Evolutionary conservation across 176 grass and related monocot species (phyloP).

Genomic region (Raddia distichophylla): DNA sequence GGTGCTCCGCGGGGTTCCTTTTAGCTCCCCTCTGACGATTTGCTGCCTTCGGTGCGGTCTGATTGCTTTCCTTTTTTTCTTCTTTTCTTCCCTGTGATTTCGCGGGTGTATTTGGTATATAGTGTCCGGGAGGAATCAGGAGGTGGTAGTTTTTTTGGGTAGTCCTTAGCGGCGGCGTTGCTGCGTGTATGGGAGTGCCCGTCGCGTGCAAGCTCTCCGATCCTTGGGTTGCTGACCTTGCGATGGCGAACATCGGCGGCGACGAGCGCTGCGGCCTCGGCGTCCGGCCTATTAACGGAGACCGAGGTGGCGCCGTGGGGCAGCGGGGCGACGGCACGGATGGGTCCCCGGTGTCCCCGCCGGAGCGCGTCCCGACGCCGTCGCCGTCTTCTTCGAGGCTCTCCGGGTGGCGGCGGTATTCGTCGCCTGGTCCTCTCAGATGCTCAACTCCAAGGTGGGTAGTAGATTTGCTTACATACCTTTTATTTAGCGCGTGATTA

Average conservation of each 20-base stretch:
- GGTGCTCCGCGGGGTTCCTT: conserved; percentile 47
- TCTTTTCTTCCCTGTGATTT: conserved; percentile 22
- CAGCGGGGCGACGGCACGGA: conserved; percentile 16
- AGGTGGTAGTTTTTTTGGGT: conserved; percentile 37
- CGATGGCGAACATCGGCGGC: conserved; percentile 36
- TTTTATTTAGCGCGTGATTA: not conserved
- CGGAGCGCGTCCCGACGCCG: conserved; percentile 39
- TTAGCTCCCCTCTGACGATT: conserved; percentile 55
- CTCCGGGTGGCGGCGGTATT: conserved; percentile 42
- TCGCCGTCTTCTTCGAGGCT: conserved; percentile 39
- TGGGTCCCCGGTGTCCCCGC: conserved; percentile 35
- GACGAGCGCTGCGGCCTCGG: conserved; percentile 46
- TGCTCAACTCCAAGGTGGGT: conserved; percentile 51
- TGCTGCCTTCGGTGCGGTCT: not conserved
- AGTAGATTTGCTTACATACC: conserved; percentile 22
- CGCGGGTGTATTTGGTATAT: conserved; percentile 24
- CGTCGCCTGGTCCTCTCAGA: conserved; percentile 47
- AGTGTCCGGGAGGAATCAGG: conserved; percentile 42
- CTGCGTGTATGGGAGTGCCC: conserved; percentile 72
- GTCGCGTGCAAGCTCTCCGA: conserved; percentile 59
- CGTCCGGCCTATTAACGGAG: conserved; percentile 58
- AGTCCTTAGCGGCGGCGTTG: conserved; percentile 39
- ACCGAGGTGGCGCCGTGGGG: conserved; percentile 41
- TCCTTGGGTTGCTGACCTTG: conserved; percentile 46
- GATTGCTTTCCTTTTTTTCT: not conserved